A percentile compares a stretch with the other conserved stretches of the same genome.
These are phyloP conservation scores for Telfairia occidentalis DNA, from an alignment of 331 rosid genomes.

Conservation along the genomic window DNA sequence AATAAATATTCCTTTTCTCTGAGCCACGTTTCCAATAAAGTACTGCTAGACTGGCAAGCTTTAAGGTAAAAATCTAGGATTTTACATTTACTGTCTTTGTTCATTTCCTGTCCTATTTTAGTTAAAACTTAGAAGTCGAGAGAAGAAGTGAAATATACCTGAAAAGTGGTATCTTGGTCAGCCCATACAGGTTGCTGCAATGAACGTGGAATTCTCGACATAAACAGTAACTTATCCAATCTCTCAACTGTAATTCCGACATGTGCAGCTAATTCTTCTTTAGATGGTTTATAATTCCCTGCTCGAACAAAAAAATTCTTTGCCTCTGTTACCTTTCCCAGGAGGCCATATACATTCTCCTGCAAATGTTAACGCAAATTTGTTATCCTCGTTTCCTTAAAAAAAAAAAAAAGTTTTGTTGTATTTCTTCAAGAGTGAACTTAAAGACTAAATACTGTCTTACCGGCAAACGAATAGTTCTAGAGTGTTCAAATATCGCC, in stretches of 20 bases:
- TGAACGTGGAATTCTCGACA: slow-evolving; percentile 60
- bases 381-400: not conserved
- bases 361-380: slow-evolving; percentile 11
- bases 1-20: not conserved
- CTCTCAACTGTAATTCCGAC: slow-evolving; percentile 52
- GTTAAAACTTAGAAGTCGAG: not conserved
- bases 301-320: slow-evolving; percentile 49
- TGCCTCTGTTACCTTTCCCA: slow-evolving; percentile 61
- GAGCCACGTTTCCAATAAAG: not conserved
- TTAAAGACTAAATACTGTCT: slow-evolving; percentile 1
- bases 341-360: slow-evolving; percentile 52
- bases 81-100: not conserved
- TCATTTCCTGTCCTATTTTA: not conserved
- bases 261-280: slow-evolving; percentile 57
- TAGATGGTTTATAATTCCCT: slow-evolving; percentile 55
- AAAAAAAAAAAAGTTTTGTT: not conserved
- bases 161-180: slow-evolving; percentile 65
- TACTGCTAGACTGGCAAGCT: not conserved
- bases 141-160: slow-evolving; percentile 34
- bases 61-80: not conserved
- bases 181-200: slow-evolving; percentile 73
- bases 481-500: slow-evolving; percentile 64
- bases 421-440: slow-evolving; percentile 8
- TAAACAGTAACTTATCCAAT: slow-evolving; percentile 39
- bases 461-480: slow-evolving; percentile 87